Conservation (phyloP, 2,329 filamentous ascomycete genomes). For the Dryadomyces quercivorus region DNA sequence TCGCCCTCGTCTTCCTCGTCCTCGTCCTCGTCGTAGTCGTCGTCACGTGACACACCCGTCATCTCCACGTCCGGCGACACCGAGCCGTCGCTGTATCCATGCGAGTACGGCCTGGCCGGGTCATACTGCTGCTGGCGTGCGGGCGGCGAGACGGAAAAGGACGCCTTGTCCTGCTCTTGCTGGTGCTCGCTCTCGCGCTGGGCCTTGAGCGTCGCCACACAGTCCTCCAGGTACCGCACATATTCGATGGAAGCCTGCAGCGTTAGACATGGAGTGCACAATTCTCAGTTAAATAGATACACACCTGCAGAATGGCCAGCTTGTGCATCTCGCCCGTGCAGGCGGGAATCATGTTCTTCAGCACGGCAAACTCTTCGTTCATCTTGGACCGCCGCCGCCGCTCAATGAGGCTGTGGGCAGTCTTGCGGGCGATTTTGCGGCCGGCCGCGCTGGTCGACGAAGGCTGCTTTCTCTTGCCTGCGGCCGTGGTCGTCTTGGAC, state of each 20-base stretch:
- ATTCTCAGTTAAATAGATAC: slow-evolving; percentile 13
- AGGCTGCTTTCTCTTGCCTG: slow-evolving; percentile 64
- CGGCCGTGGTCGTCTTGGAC: slow-evolving; percentile 15
- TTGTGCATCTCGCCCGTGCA: slow-evolving; percentile 99
- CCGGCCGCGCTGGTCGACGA: slow-evolving; percentile 70
- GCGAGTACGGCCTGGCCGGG: slow-evolving; percentile 12
- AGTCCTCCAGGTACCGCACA: slow-evolving; percentile 84
- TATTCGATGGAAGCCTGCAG: slow-evolving; percentile 84
- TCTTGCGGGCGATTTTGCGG: slow-evolving; percentile 91
- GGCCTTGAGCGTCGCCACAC: slow-evolving; percentile 66
- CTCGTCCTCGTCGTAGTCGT: not conserved
- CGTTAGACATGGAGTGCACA: not conserved
- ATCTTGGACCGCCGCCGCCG: slow-evolving; percentile 84
- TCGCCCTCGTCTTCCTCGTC: not conserved
- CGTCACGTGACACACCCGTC: slow-evolving; percentile 18
- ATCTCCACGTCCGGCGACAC: slow-evolving; percentile 45
- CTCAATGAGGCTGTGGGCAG: slow-evolving; percentile 91
- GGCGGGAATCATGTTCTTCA: slow-evolving; percentile 92
- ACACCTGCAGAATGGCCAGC: slow-evolving; percentile 81
- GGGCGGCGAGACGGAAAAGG: too few species aligned
- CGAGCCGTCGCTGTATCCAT: slow-evolving; percentile 23
- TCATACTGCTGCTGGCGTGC: slow-evolving; percentile 14
- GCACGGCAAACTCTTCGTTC: slow-evolving; percentile 92
- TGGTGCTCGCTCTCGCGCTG: slow-evolving; percentile 26
- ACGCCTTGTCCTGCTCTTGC: not conserved